These are phyloP conservation scores for Mortierella sp. DNA, from an alignment of 371 early-diverging fungal species.

Conservation along the genomic window DNA sequence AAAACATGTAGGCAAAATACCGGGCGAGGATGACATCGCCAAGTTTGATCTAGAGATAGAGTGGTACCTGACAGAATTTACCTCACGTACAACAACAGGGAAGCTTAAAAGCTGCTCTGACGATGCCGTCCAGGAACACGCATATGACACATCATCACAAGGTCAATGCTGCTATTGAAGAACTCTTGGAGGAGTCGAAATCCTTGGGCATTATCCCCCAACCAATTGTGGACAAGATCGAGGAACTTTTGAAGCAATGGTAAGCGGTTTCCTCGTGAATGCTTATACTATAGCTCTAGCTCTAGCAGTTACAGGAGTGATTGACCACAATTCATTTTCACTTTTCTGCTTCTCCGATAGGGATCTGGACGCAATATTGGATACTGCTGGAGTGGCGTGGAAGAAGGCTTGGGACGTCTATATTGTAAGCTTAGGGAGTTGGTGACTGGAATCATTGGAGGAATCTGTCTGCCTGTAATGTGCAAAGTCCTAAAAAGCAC, in stretches of 20 bases:
- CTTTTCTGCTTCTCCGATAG: slow-evolving; percentile 1
- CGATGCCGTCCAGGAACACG: slow-evolving; percentile 41
- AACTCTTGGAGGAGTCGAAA: slow-evolving; percentile 18
- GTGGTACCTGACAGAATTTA: background rate
- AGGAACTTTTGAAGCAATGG: slow-evolving; percentile 44
- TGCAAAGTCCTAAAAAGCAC: background rate
- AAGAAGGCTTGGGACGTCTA: slow-evolving; percentile 43
- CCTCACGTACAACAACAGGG: slow-evolving; percentile 17
- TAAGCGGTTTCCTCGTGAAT: background rate
- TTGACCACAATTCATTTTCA: background rate
- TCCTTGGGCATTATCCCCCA: slow-evolving; percentile 38
- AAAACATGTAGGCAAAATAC: slow-evolving; percentile 31
- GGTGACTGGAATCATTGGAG: background rate
- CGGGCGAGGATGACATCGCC: background rate
- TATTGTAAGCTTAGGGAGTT: slow-evolving; percentile 22
- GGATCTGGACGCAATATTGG: slow-evolving; percentile 30
- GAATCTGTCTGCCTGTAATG: background rate
- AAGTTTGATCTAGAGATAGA: background rate
- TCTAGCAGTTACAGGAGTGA: background rate
- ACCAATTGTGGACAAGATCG: slow-evolving; percentile 36
- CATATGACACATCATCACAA: slow-evolving; percentile 23
- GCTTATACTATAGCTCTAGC: background rate
- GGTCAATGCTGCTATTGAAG: slow-evolving; percentile 27
- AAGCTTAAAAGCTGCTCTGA: slow-evolving; percentile 27
- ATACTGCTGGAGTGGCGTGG: slow-evolving; percentile 22